phyloP scores from a whole-genome alignment of 2,329 filamentous ascomycete genomes.

The Septoria linicola region DNA sequence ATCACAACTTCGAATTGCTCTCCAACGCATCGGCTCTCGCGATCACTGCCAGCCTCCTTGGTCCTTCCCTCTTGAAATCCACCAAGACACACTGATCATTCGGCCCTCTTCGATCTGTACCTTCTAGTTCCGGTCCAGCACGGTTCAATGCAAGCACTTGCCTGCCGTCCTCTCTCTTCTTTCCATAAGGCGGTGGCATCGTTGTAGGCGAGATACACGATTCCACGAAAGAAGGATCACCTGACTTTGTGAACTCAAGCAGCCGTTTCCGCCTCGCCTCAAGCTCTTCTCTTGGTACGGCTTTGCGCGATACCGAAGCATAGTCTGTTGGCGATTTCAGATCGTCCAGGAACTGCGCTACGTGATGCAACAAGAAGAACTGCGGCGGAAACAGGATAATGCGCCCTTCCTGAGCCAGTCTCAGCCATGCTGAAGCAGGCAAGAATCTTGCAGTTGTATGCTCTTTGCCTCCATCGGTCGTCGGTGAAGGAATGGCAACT shows the following conservation, averaged over 20 bases:
- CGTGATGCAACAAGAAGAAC: slow-evolving; percentile 66
- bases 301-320: slow-evolving; percentile 29
- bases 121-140: slow-evolving; percentile 54
- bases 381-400: slow-evolving; percentile 91
- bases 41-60: slow-evolving; percentile 55
- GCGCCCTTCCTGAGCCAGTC: slow-evolving; percentile 59
- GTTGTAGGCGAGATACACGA: slow-evolving; percentile 46
- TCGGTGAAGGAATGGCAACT: slow-evolving; percentile 66
- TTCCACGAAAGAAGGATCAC: slow-evolving; percentile 44
- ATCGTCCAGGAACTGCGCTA: slow-evolving; percentile 36
- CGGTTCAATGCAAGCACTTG: slow-evolving; percentile 54
- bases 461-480: slow-evolving; percentile 67
- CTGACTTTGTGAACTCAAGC: slow-evolving; percentile 48
- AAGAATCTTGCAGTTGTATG: slow-evolving; percentile 78
- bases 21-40: slow-evolving; percentile 41
- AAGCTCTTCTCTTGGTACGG: slow-evolving; percentile 41
- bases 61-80: slow-evolving; percentile 57
- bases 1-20: slow-evolving; percentile 11
- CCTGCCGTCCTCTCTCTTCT: slow-evolving; percentile 49
- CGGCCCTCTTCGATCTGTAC: slow-evolving; percentile 49
- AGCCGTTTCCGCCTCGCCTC: slow-evolving; percentile 54
- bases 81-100: slow-evolving; percentile 58
- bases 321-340: slow-evolving; percentile 35
- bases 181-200: slow-evolving; percentile 37
- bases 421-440: slow-evolving; percentile 67